phyloP scores from a whole-genome alignment of 306 rosid species.

The Sophora flavescens region DNA sequence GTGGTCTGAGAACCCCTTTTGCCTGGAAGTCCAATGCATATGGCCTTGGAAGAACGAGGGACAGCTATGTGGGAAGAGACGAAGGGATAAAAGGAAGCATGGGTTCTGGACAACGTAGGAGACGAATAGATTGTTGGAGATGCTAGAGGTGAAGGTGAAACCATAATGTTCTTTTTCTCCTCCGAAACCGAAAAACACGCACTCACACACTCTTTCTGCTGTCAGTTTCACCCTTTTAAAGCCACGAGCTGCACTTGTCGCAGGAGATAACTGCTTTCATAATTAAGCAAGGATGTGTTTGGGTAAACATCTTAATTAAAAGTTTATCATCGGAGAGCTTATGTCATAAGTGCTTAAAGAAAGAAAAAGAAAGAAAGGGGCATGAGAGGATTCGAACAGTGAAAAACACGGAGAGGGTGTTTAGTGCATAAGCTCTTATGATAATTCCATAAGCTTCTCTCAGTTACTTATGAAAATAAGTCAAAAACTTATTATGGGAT shows the following conservation, averaged over 20 bases:
- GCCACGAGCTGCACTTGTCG: background rate
- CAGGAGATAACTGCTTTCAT: background rate
- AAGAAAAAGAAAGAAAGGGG: too few species aligned
- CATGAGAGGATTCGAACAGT: too few species aligned
- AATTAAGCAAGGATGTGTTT: too few species aligned
- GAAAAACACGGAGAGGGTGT: too few species aligned
- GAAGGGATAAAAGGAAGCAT: slow-evolving; percentile 19
- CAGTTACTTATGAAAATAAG: too few species aligned
- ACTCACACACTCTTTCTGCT: background rate
- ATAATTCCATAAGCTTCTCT: too few species aligned
- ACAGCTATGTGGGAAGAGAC: slow-evolving; percentile 39
- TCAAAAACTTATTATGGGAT: too few species aligned
- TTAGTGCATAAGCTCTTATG: too few species aligned
- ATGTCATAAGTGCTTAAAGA: too few species aligned
- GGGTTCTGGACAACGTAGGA: slow-evolving; percentile 45
- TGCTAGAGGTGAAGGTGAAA: slow-evolving; percentile 56
- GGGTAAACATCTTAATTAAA: too few species aligned
- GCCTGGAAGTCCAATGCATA: slow-evolving; percentile 36
- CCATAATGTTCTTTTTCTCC: slow-evolving; percentile 61
- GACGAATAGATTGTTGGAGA: slow-evolving; percentile 39
- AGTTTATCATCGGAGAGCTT: too few species aligned
- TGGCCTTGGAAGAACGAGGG: slow-evolving; percentile 44
- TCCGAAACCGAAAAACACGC: slow-evolving; percentile 10
- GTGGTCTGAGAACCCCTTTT: slow-evolving; percentile 46
- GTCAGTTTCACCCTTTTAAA: slow-evolving; percentile 1